phyloP scores from a whole-genome alignment of 2,329 filamentous ascomycete genomes.

The Phaeosphaeriaceae sp. region DNA sequence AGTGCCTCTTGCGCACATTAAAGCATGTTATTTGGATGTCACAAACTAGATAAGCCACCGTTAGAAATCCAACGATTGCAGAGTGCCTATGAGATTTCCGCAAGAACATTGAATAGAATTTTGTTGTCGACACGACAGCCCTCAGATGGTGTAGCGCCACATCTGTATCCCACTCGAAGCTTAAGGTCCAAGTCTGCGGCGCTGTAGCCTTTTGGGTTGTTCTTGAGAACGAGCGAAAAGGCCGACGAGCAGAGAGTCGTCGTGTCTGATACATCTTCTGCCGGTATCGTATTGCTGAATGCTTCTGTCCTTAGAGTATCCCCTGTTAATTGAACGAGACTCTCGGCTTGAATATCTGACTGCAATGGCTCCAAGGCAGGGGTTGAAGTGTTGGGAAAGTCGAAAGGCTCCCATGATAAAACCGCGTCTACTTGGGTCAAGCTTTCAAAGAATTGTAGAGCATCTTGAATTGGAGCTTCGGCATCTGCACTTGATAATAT shows the following conservation, averaged over 20 bases:
- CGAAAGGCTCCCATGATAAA: conserved; percentile 6
- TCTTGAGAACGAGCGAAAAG: conserved; percentile 22
- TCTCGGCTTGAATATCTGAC: neutral
- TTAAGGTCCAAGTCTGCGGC: conserved; percentile 18
- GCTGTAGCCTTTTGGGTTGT: conserved; percentile 18
- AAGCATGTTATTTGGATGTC: too few species aligned
- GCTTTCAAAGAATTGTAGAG: conserved; percentile 2
- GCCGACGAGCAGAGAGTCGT: conserved; percentile 25
- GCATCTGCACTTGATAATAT: neutral
- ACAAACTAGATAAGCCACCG: too few species aligned
- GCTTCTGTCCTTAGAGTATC: conserved; percentile 4
- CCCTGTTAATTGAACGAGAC: neutral
- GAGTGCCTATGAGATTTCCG: conserved; percentile 12
- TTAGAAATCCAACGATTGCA: too few species aligned
- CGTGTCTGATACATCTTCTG: conserved; percentile 13
- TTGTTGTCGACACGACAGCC: conserved; percentile 24
- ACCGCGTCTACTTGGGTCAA: conserved; percentile 4
- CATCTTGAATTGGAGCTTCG: conserved; percentile 1
- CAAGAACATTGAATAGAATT: conserved; percentile 20
- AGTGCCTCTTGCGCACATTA: neutral
- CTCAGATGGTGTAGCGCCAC: conserved; percentile 9
- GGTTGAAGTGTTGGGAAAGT: conserved; percentile 1
- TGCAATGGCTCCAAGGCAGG: conserved; percentile 2
- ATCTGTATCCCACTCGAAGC: conserved; percentile 21
- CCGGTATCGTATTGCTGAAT: conserved; percentile 4